A percentile compares a stretch with the other conserved stretches of the same genome.
These are phyloP conservation scores for Penicillium maclennaniae DNA, from an alignment of 495 filamentous ascomycete species.

Conservation along the genomic window DNA sequence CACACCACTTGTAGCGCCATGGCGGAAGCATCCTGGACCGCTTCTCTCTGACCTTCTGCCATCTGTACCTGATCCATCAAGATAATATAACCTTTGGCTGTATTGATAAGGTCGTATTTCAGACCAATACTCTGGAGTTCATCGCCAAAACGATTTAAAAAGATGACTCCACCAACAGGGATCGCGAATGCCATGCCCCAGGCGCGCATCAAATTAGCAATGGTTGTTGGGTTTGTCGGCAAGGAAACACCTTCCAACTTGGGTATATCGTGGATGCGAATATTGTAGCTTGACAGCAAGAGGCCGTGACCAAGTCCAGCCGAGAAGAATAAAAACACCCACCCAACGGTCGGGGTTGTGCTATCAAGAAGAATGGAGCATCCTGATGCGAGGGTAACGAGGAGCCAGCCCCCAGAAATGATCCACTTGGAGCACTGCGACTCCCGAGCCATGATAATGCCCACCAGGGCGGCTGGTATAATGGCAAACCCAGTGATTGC, in stretches of 20 bases:
- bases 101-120: slow-evolving; percentile 13
- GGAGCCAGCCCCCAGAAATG: slow-evolving; percentile 52
- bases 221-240: slow-evolving; percentile 30
- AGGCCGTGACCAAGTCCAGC: slow-evolving; percentile 54
- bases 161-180: slow-evolving; percentile 55
- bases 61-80: slow-evolving; percentile 22
- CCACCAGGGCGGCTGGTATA: slow-evolving; percentile 45
- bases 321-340: slow-evolving; percentile 51
- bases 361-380: slow-evolving; percentile 48
- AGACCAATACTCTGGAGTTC: slow-evolving; percentile 14
- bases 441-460: slow-evolving; percentile 43
- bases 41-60: slow-evolving; percentile 12
- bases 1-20: slow-evolving; percentile 21
- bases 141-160: slow-evolving; percentile 46
- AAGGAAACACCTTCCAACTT: slow-evolving; percentile 8
- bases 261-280: slow-evolving; percentile 39
- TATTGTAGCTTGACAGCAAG: slow-evolving; percentile 48
- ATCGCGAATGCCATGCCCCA: slow-evolving; percentile 63
- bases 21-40: slow-evolving; percentile 15
- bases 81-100: slow-evolving; percentile 21
- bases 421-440: slow-evolving; percentile 48
- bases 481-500: slow-evolving; percentile 40
- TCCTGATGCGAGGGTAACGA: slow-evolving; percentile 45
- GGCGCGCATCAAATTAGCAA: slow-evolving; percentile 57
- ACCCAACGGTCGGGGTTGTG: slow-evolving; percentile 40